These are phyloP conservation scores for Leptographium wingfieldii DNA, from an alignment of 2,329 filamentous ascomycete species.

Conservation along the genomic window DNA sequence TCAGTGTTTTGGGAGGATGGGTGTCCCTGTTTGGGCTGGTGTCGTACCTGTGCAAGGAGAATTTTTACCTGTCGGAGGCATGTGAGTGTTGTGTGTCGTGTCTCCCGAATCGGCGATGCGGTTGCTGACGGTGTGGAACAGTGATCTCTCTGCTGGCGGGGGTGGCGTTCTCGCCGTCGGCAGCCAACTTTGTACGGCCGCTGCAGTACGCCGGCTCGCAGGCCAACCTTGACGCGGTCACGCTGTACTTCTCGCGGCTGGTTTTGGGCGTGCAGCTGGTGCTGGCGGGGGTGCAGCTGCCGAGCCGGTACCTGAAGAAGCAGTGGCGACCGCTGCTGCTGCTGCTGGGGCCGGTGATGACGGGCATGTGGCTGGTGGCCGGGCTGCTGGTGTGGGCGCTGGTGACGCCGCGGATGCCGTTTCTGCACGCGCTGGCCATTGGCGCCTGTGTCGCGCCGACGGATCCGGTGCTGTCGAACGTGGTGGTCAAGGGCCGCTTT, in stretches of 20 bases:
- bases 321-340: conserved; percentile 68
- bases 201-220: conserved; percentile 55
- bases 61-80: conserved; percentile 82
- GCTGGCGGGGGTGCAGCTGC: conserved; percentile 76
- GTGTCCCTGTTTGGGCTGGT: conserved; percentile 83
- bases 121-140: conserved; percentile 19
- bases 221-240: conserved; percentile 55
- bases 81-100: conserved; percentile 37
- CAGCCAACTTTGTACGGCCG: conserved; percentile 62
- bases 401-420: conserved; percentile 50
- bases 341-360: conserved; percentile 75
- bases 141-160: conserved; percentile 77
- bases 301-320: conserved; percentile 63
- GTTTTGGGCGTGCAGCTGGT: conserved; percentile 87
- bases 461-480: conserved; percentile 76
- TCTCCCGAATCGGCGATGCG: background rate
- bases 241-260: conserved; percentile 71
- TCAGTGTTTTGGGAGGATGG: conserved; percentile 72
- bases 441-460: conserved; percentile 87
- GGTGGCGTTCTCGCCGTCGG: conserved; percentile 65
- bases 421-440: conserved; percentile 68
- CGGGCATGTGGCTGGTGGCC: conserved; percentile 74
- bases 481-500: conserved; percentile 68
- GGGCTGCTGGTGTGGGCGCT: conserved; percentile 67
- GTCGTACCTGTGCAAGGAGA: conserved; percentile 80